phyloP scores from a whole-genome alignment of 208 protist genomes.

The Paratrypanosoma confusum region DNA sequence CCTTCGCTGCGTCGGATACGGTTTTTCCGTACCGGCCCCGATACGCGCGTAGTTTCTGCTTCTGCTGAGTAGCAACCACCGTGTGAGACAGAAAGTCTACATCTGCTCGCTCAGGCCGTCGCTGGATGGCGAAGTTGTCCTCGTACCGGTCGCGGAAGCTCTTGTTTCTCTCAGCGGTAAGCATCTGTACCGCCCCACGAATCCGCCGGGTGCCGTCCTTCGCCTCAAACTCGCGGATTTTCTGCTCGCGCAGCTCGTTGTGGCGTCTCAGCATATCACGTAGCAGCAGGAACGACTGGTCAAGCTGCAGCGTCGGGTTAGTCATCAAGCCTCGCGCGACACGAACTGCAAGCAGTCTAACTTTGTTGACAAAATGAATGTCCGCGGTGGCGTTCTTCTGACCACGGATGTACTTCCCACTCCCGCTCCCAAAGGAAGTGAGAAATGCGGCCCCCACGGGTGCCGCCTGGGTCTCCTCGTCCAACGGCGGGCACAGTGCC shows the following conservation, averaged over 20 bases:
- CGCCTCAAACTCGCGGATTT: conserved; percentile 74
- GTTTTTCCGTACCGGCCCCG: conserved; percentile 73
- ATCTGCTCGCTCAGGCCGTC: conserved; percentile 72
- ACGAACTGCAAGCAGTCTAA: conserved; percentile 62
- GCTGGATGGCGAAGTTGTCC: conserved; percentile 56
- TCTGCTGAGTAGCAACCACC: conserved; percentile 79
- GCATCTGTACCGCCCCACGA: conserved; percentile 59
- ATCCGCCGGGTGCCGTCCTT: conserved; percentile 81
- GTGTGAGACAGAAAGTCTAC: conserved; percentile 80
- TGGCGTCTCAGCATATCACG: conserved; percentile 48
- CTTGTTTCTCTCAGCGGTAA: conserved; percentile 22
- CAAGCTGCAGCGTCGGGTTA: conserved; percentile 76
- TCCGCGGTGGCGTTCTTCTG: conserved; percentile 58
- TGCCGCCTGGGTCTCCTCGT: conserved; percentile 56
- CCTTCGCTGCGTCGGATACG: conserved; percentile 59
- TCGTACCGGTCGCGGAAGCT: conserved; percentile 53
- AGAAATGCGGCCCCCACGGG: conserved; percentile 49
- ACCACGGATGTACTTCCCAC: not conserved
- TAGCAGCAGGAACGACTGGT: conserved; percentile 49
- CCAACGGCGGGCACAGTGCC: conserved; percentile 72
- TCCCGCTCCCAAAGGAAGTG: conserved; percentile 39
- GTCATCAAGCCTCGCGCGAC: conserved; percentile 76
- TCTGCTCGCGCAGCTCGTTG: conserved; percentile 66
- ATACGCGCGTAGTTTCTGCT: conserved; percentile 81
- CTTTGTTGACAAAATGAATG: conserved; percentile 77